These are phyloP conservation scores for Suillus clintonianus DNA, from an alignment of 768 basidiomycete species.

Conservation along the genomic window DNA sequence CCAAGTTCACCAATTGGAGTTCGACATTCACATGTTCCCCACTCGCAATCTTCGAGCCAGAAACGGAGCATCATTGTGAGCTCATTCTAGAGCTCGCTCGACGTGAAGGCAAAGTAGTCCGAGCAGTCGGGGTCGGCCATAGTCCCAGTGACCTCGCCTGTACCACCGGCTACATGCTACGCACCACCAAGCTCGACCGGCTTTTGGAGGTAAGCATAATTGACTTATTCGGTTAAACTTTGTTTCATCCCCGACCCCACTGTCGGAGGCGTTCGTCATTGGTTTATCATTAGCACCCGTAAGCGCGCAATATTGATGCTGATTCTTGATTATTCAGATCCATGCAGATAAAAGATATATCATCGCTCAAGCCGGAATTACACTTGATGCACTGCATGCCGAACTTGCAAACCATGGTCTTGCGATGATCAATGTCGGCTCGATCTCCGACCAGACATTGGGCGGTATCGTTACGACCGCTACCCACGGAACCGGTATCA, in stretches of 20 bases:
- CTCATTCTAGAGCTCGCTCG: constrained; percentile 81
- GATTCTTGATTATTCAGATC: constrained; percentile 47
- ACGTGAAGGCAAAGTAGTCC: constrained; percentile 66
- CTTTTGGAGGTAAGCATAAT: constrained; percentile 69
- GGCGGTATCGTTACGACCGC: constrained; percentile 92
- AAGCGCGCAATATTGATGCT: constrained; percentile 1
- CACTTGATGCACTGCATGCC: constrained; percentile 70
- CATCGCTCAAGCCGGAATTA: constrained; percentile 77
- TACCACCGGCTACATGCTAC: constrained; percentile 83
- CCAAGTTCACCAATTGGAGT: constrained; percentile 85
- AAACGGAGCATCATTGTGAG: constrained; percentile 64
- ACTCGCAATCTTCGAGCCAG: constrained; percentile 74
- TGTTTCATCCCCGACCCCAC: constrained; percentile 12
- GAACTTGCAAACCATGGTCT: constrained; percentile 66
- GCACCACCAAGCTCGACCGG: constrained; percentile 70
- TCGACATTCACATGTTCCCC: constrained; percentile 73
- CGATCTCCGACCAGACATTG: constrained; percentile 95
- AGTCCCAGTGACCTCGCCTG: constrained; percentile 93
- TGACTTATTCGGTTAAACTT: constrained; percentile 16
- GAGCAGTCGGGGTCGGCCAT: constrained; percentile 89
- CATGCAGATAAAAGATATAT: constrained; percentile 67
- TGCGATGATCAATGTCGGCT: constrained; percentile 91
- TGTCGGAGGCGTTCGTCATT: not conserved
- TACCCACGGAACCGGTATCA: constrained; percentile 89
- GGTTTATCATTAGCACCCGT: constrained; percentile 6